Evolutionary conservation across 1,284 basidiomycete species (phyloP).

Genomic region (Termitomyces sp.): DNA sequence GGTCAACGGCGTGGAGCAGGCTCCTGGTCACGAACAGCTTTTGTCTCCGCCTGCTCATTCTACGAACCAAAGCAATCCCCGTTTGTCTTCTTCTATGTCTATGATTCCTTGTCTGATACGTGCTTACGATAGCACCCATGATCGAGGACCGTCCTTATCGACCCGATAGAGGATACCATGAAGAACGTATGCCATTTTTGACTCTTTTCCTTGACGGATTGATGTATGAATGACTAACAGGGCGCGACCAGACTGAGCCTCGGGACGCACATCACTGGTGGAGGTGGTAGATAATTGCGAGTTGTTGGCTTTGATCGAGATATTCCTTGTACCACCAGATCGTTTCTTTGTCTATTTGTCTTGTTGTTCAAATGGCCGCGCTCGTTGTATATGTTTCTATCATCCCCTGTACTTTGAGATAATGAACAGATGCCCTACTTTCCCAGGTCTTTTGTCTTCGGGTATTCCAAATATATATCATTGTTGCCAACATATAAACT

Average conservation of each 20-base stretch:
- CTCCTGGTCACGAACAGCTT: constrained; percentile 9
- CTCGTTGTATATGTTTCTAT: neutral
- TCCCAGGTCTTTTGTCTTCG: neutral
- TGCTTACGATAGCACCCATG: constrained; percentile 14
- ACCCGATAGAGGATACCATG: constrained; percentile 8
- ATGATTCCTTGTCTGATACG: neutral
- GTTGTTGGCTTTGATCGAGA: neutral
- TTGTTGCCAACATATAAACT: too few relatives aligned
- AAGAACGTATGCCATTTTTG: constrained; percentile 12
- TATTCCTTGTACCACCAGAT: neutral
- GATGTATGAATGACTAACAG: neutral
- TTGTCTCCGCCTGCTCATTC: constrained; percentile 19
- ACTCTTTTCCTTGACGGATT: neutral
- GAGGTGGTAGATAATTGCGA: neutral
- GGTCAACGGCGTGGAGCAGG: constrained; percentile 68
- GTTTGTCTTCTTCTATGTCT: neutral
- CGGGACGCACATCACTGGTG: neutral
- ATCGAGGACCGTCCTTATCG: constrained; percentile 13
- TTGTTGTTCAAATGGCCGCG: neutral
- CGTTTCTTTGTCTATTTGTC: neutral
- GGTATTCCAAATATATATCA: neutral
- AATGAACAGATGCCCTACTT: neutral
- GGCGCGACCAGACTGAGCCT: neutral
- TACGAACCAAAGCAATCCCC: constrained; percentile 6
- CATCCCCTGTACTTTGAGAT: neutral